A percentile compares a stretch with the other conserved stretches of the same genome.
Evolutionary conservation across 257 asterid genomes (phyloP).

Genomic region (Pogostemon cablin): DNA sequence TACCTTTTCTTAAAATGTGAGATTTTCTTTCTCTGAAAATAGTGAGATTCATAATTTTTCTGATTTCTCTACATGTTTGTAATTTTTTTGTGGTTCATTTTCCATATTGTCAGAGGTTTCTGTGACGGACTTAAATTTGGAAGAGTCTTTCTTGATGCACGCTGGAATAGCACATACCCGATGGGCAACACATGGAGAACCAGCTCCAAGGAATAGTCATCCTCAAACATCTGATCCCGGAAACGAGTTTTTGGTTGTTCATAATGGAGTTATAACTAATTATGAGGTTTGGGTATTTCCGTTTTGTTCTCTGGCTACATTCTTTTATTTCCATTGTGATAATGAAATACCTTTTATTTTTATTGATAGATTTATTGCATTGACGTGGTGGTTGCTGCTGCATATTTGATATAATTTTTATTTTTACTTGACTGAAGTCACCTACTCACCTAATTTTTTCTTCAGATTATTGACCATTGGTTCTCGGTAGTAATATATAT

Average conservation of each 20-base stretch:
- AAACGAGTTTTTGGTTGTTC: constrained; percentile 91
- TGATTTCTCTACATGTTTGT: constrained; percentile 20
- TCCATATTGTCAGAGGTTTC: constrained; percentile 67
- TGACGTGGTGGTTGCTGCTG: constrained; percentile 16
- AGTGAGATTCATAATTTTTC: not conserved
- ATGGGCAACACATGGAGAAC: constrained; percentile 99
- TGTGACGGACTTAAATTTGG: constrained; percentile 72
- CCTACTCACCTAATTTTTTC: not conserved
- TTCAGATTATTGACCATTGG: not conserved
- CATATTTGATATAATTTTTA: not conserved
- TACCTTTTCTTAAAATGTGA: constrained; percentile 28
- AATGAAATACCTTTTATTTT: not conserved
- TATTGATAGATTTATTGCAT: constrained; percentile 23
- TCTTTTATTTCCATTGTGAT: constrained; percentile 20
- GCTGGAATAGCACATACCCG: constrained; percentile 99
- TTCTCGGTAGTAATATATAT: not conserved
- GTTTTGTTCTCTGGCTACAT: not conserved
- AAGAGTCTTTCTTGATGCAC: constrained; percentile 78
- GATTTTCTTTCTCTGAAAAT: not conserved
- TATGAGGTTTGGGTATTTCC: constrained; percentile 63
- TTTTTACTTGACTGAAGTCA: not conserved
- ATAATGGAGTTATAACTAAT: constrained; percentile 93
- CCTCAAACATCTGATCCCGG: constrained; percentile 86
- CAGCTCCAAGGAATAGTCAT: constrained; percentile 95
- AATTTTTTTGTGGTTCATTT: constrained; percentile 28